A percentile compares a stretch with the other conserved stretches of the same genome.
These are phyloP conservation scores for Camellia sinensis DNA, from an alignment of 148 eudicot genomes.

Conservation along the genomic window DNA sequence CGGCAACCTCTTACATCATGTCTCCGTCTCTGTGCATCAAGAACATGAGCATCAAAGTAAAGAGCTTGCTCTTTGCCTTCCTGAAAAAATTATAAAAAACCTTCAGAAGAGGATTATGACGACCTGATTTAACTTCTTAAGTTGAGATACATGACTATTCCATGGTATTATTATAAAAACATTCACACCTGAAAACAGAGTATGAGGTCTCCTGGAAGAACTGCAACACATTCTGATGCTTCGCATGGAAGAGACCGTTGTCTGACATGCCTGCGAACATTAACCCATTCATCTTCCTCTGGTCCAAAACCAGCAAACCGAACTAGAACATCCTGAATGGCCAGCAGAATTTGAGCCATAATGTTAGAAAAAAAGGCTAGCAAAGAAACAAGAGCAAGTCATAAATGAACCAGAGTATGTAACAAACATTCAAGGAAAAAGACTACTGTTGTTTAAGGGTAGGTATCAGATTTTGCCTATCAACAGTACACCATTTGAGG, in stretches of 20 bases:
- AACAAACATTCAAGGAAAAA: background rate
- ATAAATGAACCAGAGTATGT: background rate
- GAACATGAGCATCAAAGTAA: slow-evolving; percentile 94
- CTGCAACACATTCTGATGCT: slow-evolving; percentile 83
- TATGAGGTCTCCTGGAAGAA: slow-evolving; percentile 84
- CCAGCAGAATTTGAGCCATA: slow-evolving; percentile 5
- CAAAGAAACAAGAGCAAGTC: background rate
- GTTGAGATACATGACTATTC: background rate
- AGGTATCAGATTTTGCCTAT: background rate
- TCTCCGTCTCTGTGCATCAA: slow-evolving; percentile 92
- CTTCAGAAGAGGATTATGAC: background rate
- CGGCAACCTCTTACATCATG: slow-evolving; percentile 99
- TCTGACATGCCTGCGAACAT: slow-evolving; percentile 78
- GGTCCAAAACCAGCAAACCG: slow-evolving; percentile 93
- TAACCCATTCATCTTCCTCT: slow-evolving; percentile 97
- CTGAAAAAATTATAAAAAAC: slow-evolving; percentile 33
- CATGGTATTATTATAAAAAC: slow-evolving; percentile 3
- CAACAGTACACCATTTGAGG: background rate
- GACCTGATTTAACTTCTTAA: background rate
- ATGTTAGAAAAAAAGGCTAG: background rate
- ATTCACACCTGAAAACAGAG: slow-evolving; percentile 89
- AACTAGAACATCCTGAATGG: slow-evolving; percentile 80
- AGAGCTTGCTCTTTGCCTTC: slow-evolving; percentile 99
- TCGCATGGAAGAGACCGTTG: slow-evolving; percentile 97
- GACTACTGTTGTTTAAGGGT: background rate